A percentile compares a stretch with the other conserved stretches of the same genome.
phyloP scores from a whole-genome alignment of 768 basidiomycete genomes.

The Ramaria sp. region DNA sequence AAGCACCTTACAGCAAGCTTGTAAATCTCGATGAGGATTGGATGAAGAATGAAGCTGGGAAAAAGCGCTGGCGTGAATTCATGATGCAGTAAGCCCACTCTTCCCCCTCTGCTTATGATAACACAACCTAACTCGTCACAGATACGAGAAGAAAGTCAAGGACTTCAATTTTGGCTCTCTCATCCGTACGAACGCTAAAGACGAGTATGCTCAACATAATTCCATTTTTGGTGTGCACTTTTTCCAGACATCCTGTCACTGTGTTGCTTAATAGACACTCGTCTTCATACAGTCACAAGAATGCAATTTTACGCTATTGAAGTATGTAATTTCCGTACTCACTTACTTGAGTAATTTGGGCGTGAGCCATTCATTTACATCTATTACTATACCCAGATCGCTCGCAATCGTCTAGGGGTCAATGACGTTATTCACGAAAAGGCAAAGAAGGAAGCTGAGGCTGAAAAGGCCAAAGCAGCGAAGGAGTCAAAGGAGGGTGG shows the following conservation, averaged over 20 bases:
- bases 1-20: slow-evolving; percentile 29
- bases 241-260: not conserved
- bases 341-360: not conserved
- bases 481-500: slow-evolving; percentile 36
- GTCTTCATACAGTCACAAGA: slow-evolving; percentile 39
- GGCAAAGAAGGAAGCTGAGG: slow-evolving; percentile 56
- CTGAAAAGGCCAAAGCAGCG: slow-evolving; percentile 46
- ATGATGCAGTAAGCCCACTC: slow-evolving; percentile 48
- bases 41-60: slow-evolving; percentile 83
- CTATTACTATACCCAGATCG: slow-evolving; percentile 47
- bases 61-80: slow-evolving; percentile 85
- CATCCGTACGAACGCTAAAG: slow-evolving; percentile 66
- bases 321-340: slow-evolving; percentile 26
- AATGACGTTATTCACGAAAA: slow-evolving; percentile 80
- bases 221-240: slow-evolving; percentile 74
- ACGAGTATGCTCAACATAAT: slow-evolving; percentile 85
- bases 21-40: slow-evolving; percentile 72
- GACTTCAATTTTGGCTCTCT: slow-evolving; percentile 97
- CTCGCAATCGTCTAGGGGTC: slow-evolving; percentile 81
- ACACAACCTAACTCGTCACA: slow-evolving; percentile 18
- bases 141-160: slow-evolving; percentile 83
- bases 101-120: not conserved
- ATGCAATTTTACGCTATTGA: slow-evolving; percentile 95
- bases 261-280: slow-evolving; percentile 2
- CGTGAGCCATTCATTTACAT: not conserved